Evolutionary conservation across 176 grass and related monocot species (phyloP).

Genomic region (Elaeis guineensis): DNA sequence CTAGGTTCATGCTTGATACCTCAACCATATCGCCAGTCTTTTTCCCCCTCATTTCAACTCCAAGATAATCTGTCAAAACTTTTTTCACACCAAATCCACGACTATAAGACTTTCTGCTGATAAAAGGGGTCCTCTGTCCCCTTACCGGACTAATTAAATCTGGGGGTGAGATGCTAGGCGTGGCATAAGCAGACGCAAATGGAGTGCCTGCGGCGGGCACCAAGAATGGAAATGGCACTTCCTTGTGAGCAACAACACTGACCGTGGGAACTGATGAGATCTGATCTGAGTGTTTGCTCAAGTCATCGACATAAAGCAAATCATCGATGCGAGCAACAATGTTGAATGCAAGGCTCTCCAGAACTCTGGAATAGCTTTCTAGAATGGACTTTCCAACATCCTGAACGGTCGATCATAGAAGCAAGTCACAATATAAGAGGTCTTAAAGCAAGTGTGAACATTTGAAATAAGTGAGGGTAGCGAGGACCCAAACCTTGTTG

Average conservation of each 20-base stretch:
- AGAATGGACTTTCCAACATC: conserved; percentile 90
- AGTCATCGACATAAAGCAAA: conserved; percentile 56
- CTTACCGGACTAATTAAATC: conserved; percentile 34
- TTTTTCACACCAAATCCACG: conserved; percentile 48
- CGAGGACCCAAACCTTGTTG: conserved; percentile 62
- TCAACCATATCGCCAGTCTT: conserved; percentile 20
- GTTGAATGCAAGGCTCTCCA: conserved; percentile 82
- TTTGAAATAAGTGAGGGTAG: too few species aligned
- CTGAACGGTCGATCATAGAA: conserved; percentile 27
- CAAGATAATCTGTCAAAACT: conserved; percentile 41
- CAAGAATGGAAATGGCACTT: conserved; percentile 32
- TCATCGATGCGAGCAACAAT: conserved; percentile 83
- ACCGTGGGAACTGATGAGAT: conserved; percentile 21
- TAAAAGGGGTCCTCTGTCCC: conserved; percentile 34
- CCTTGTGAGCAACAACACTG: conserved; percentile 41
- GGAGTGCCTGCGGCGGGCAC: conserved; percentile 79
- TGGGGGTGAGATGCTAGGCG: conserved; percentile 58
- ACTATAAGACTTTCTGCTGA: conserved; percentile 29
- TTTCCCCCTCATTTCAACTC: conserved; percentile 36
- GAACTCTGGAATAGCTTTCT: conserved; percentile 88
- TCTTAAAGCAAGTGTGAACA: not conserved
- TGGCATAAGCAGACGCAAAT: conserved; percentile 51
- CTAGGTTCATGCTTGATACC: too few species aligned
- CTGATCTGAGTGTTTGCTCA: conserved; percentile 51
- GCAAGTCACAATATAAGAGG: not conserved